Evolutionary conservation across 106 monocot genomes (phyloP).

Genomic region (Acorus gramineus): DNA sequence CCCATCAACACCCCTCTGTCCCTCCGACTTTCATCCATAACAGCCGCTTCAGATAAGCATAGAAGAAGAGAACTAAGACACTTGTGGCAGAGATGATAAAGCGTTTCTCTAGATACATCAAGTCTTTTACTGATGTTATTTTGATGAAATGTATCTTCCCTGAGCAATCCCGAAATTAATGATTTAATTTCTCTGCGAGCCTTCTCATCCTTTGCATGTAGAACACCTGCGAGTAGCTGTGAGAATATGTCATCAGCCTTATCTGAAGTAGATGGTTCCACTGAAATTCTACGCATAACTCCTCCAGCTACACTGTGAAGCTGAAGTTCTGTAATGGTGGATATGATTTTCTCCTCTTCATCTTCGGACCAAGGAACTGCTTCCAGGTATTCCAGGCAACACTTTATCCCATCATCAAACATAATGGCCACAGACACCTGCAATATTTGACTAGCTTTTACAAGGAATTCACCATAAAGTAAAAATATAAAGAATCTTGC

Average conservation of each 20-base stretch:
- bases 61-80: conserved; percentile 22
- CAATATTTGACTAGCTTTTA: neutral
- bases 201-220: conserved; percentile 51
- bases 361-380: conserved; percentile 50
- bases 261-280: conserved; percentile 23
- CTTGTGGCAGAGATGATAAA: conserved; percentile 31
- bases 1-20: conserved; percentile 15
- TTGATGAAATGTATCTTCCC: conserved; percentile 8
- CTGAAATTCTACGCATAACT: conserved; percentile 21
- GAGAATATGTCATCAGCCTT: conserved; percentile 19
- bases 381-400: conserved; percentile 56
- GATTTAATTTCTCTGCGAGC: conserved; percentile 48
- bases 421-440: conserved; percentile 49
- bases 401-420: conserved; percentile 36
- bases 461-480: too few species aligned
- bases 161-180: conserved; percentile 24
- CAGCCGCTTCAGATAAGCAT: conserved; percentile 19
- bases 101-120: conserved; percentile 21
- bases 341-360: conserved; percentile 37
- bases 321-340: conserved; percentile 4
- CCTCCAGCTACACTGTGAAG: conserved; percentile 7
- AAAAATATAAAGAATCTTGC: too few species aligned
- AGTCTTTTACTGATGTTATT: neutral
- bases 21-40: conserved; percentile 6
- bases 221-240: conserved; percentile 24